phyloP scores from a whole-genome alignment of 2,329 filamentous ascomycete species.

The Plenodomus biglobosus region DNA sequence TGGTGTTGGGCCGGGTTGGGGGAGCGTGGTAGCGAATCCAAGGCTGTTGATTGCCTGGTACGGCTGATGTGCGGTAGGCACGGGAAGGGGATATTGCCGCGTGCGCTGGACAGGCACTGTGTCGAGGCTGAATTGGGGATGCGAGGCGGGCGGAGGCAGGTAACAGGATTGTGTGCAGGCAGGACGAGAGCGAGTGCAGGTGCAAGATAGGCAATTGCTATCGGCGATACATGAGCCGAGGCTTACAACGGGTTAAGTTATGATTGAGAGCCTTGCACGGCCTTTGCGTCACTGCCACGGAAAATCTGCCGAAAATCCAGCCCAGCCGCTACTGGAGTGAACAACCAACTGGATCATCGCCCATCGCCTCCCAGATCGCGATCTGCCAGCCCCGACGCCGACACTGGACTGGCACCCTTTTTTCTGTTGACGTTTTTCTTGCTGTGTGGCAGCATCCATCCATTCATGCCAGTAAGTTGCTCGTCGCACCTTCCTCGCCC shows the following conservation, averaged over 20 bases:
- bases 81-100: conserved; percentile 11
- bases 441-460: neutral
- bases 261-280: too few species aligned
- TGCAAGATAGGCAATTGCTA: conserved; percentile 7
- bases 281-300: conserved; percentile 17
- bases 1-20: conserved; percentile 2
- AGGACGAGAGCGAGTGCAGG: conserved; percentile 2
- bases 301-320: conserved; percentile 20
- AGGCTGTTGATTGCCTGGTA: conserved; percentile 18
- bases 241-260: too few species aligned
- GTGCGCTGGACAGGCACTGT: neutral
- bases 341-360: too few species aligned
- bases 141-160: conserved; percentile 1
- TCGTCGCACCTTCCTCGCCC: conserved; percentile 11
- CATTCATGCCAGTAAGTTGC: conserved; percentile 32
- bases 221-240: conserved; percentile 20
- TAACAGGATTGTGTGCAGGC: conserved; percentile 2
- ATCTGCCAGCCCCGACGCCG: too few species aligned
- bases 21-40: conserved; percentile 15
- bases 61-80: conserved; percentile 12
- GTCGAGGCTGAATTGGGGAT: conserved; percentile 9
- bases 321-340: conserved; percentile 2
- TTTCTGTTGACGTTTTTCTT: neutral
- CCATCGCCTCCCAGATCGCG: conserved; percentile 15
- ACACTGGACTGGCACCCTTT: too few species aligned